phyloP scores from a whole-genome alignment of 2,329 filamentous ascomycete genomes.

The Hypoxylon sp. region DNA sequence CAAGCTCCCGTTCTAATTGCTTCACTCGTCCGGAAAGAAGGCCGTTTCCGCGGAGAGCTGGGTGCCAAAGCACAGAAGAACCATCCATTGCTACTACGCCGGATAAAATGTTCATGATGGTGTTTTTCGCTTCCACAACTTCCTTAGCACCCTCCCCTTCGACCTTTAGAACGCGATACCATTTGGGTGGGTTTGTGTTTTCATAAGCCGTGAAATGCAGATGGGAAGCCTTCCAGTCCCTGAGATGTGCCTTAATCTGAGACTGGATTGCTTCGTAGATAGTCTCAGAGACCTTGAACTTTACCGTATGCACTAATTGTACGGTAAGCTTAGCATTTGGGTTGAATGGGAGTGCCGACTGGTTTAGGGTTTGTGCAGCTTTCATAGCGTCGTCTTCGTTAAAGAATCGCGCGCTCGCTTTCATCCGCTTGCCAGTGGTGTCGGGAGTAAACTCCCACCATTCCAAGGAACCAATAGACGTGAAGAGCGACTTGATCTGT shows the following conservation, averaged over 20 bases:
- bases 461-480: slow-evolving; percentile 54
- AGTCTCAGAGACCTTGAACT: slow-evolving; percentile 56
- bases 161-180: slow-evolving; percentile 56
- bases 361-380: slow-evolving; percentile 54
- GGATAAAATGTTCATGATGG: slow-evolving; percentile 54
- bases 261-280: slow-evolving; percentile 55
- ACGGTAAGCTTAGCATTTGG: slow-evolving; percentile 55
- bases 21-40: slow-evolving; percentile 40
- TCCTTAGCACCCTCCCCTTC: slow-evolving; percentile 54
- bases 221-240: slow-evolving; percentile 53
- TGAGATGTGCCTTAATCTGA: slow-evolving; percentile 49
- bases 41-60: slow-evolving; percentile 48
- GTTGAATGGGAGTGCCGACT: slow-evolving; percentile 53
- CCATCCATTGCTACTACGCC: slow-evolving; percentile 53
- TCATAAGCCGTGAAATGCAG: slow-evolving; percentile 51
- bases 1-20: slow-evolving; percentile 42
- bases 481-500: slow-evolving; percentile 52
- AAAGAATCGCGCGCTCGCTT: slow-evolving; percentile 58
- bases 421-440: slow-evolving; percentile 54
- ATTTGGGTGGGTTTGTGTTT: slow-evolving; percentile 38
- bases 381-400: slow-evolving; percentile 57
- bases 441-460: slow-evolving; percentile 52
- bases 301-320: slow-evolving; percentile 56
- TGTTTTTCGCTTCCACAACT: slow-evolving; percentile 54
- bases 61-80: slow-evolving; percentile 53